Conservation (phyloP, 83 land plant genomes). For the Thuja plicata region DNA sequence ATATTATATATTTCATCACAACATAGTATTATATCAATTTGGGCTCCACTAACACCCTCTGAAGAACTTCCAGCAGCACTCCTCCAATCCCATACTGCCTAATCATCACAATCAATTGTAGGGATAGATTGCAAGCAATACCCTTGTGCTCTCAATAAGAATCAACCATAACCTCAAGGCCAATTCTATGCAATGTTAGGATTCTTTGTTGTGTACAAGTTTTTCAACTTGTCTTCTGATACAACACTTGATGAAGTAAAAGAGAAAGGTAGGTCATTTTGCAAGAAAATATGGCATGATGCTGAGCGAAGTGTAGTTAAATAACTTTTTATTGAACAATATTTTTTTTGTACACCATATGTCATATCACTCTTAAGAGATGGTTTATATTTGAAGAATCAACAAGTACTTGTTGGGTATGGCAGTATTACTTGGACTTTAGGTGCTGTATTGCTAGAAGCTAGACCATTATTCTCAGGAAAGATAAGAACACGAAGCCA, state of each 20-base stretch:
- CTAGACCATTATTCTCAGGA: constrained; percentile 56
- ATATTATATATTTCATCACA: too few relatives aligned
- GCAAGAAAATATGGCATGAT: constrained; percentile 74
- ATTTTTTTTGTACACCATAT: constrained; percentile 95
- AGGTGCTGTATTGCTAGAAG: constrained; percentile 91
- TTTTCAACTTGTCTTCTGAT: constrained; percentile 75
- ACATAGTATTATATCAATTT: too few relatives aligned
- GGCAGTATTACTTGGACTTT: constrained; percentile 97
- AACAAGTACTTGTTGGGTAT: constrained; percentile 71
- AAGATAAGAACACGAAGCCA: constrained; percentile 5
- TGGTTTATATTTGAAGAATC: constrained; percentile 77
- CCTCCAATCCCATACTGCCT: too few relatives aligned
- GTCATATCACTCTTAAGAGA: constrained; percentile 76
- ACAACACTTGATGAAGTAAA: constrained; percentile 71
- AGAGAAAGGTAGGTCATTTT: constrained; percentile 69
- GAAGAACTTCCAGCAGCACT: too few relatives aligned
- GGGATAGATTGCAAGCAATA: constrained; percentile 53
- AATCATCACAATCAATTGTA: constrained; percentile 37
- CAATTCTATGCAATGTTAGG: constrained; percentile 92
- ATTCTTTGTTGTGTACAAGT: constrained; percentile 87
- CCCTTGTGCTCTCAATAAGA: constrained; percentile 75
- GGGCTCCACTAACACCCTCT: too few relatives aligned
- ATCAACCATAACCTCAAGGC: constrained; percentile 67
- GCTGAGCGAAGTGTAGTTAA: constrained; percentile 77
- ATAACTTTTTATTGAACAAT: constrained; percentile 90